Percentiles rank a stretch among this genome's conserved stretches.
phyloP scores from a whole-genome alignment of 805 yeast species.

The Tanozyma kutaoensis region DNA sequence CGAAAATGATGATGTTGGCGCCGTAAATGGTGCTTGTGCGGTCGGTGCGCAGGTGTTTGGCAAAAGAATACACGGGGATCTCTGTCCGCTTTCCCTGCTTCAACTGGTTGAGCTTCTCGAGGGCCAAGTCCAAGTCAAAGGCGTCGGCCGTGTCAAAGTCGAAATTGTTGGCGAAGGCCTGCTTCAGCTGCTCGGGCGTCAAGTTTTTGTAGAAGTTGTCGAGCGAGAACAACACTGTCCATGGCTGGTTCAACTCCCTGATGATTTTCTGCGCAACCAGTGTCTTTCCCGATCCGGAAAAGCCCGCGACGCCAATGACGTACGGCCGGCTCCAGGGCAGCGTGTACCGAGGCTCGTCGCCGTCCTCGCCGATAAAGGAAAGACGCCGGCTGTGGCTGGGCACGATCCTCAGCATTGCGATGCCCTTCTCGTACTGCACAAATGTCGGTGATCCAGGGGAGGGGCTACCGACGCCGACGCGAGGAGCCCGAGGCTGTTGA shows the following conservation, averaged over 20 bases:
- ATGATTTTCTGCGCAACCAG: constrained; percentile 79
- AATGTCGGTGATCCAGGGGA: no score
- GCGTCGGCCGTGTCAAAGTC: constrained; percentile 88
- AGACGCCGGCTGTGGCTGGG: no score
- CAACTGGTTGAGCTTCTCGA: constrained; percentile 47
- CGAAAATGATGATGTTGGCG: constrained; percentile 84
- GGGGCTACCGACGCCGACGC: no score
- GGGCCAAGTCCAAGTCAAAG: constrained; percentile 62
- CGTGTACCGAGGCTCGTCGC: constrained; percentile 6
- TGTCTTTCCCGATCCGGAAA: constrained; percentile 77
- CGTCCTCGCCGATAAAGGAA: no score
- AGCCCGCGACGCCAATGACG: constrained; percentile 77
- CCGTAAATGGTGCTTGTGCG: constrained; percentile 75
- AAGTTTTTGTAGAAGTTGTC: constrained; percentile 87
- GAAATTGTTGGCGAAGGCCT: constrained; percentile 57
- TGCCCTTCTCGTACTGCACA: no score
- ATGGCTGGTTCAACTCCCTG: constrained; percentile 69
- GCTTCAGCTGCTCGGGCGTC: constrained; percentile 39
- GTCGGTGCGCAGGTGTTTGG: constrained; percentile 52
- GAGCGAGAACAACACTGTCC: constrained; percentile 83
- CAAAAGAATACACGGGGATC: constrained; percentile 44
- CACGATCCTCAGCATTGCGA: no score
- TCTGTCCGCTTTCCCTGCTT: constrained; percentile 47
- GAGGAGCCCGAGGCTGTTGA: no score
- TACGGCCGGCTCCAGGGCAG: constrained; percentile 90